Conservation (phyloP, 352 stramenopile species). For the Globisporangium irregulare region DNA sequence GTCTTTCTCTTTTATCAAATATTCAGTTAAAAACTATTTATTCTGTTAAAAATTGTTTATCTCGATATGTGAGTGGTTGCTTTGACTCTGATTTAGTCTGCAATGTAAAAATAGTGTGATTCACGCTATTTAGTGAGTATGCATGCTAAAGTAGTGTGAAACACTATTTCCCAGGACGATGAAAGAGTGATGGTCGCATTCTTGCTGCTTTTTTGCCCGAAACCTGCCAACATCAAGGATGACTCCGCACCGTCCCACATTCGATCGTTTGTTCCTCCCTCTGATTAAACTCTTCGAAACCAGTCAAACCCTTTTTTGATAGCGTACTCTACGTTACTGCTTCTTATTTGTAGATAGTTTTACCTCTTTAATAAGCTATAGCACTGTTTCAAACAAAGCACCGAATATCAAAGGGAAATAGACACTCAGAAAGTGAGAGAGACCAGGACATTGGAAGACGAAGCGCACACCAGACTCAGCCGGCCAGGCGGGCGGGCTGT, state of each 20-base stretch:
- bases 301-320: too few relatives aligned
- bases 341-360: not conserved
- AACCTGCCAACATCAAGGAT: slow-evolving; percentile 18
- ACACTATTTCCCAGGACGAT: not conserved
- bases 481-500: not conserved
- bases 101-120: not conserved
- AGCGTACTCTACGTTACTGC: too few relatives aligned
- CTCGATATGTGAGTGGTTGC: too few relatives aligned
- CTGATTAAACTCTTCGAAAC: too few relatives aligned
- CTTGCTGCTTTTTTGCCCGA: not conserved
- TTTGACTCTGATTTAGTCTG: too few relatives aligned
- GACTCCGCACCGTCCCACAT: slow-evolving; percentile 27
- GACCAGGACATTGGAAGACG: slow-evolving; percentile 5
- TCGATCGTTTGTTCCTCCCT: slow-evolving; percentile 8
- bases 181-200: slow-evolving; percentile 4
- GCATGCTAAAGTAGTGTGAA: not conserved
- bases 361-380: not conserved
- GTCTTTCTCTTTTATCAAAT: too few relatives aligned
- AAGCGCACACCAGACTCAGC: not conserved
- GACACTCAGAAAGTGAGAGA: not conserved
- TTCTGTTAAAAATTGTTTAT: too few relatives aligned
- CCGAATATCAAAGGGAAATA: not conserved
- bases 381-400: not conserved
- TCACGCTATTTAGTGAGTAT: not conserved
- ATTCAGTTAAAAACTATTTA: too few relatives aligned